Percentiles rank a stretch among this genome's conserved stretches.
phyloP scores from a whole-genome alignment of 2,329 filamentous ascomycete genomes.

The Aspergillus sojae region DNA sequence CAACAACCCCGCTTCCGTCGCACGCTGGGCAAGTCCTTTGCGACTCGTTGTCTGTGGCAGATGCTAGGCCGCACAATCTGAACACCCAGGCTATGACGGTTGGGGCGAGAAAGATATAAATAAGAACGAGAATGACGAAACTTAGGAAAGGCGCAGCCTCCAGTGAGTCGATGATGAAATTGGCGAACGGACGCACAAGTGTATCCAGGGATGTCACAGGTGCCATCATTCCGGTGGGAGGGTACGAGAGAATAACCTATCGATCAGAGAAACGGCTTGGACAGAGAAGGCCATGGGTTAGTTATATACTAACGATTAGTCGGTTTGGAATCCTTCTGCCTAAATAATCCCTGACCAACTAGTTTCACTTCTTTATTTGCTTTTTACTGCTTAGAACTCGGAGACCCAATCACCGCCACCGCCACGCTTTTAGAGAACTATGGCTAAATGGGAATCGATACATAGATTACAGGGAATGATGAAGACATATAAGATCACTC shows the following conservation, averaged over 20 bases:
- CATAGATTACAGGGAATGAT: too few species aligned
- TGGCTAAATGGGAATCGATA: too few species aligned
- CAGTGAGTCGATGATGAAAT: not conserved
- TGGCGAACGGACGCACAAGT: not conserved
- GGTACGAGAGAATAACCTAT: not conserved
- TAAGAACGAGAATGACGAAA: not conserved
- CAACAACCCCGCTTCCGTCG: not conserved
- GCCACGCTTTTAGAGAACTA: too few species aligned
- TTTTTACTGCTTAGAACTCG: not conserved
- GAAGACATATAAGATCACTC: too few species aligned
- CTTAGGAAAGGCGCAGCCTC: not conserved
- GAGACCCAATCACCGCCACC: not conserved
- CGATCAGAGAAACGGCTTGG: not conserved
- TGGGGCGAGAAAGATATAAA: not conserved
- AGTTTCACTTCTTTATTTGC: too few species aligned
- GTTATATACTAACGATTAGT: not conserved
- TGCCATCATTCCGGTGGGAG: not conserved
- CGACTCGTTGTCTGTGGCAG: not conserved
- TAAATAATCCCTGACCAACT: not conserved
- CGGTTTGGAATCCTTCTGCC: not conserved
- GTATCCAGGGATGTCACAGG: not conserved
- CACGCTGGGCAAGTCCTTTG: not conserved
- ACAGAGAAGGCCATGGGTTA: not conserved
- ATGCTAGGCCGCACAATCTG: not conserved
- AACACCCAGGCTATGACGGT: not conserved